Conservation (phyloP, 2,329 filamentous ascomycete genomes). For the Fusarium siculi region DNA sequence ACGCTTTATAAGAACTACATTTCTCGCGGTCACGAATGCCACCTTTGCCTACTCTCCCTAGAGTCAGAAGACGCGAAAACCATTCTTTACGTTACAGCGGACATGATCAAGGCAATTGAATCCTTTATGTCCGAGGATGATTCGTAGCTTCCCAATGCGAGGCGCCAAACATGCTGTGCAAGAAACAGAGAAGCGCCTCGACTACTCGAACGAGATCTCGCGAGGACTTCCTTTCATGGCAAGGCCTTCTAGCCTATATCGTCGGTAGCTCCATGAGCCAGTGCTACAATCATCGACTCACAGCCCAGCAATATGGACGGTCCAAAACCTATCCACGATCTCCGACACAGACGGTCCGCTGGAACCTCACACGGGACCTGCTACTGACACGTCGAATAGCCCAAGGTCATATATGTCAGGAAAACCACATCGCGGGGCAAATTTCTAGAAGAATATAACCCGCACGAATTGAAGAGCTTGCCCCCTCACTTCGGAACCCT, state of each 20-base stretch:
- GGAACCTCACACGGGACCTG: not conserved
- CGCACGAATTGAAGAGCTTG: not conserved
- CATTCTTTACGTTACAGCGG: not conserved
- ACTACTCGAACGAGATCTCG: rapidly evolving
- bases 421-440: not conserved
- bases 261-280: not conserved
- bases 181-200: not conserved
- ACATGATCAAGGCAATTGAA: rapidly evolving
- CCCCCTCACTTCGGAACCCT: not conserved
- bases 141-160: rapidly evolving
- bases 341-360: rapidly evolving
- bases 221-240: rapidly evolving
- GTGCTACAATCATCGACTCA: not conserved
- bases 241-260: not conserved
- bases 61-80: not conserved
- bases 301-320: not conserved
- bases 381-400: not conserved
- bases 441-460: not conserved
- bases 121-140: rapidly evolving
- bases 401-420: not conserved
- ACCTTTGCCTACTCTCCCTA: not conserved
- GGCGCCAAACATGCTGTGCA: rapidly evolving
- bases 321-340: not conserved
- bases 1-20: not conserved
- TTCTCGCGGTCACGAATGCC: not conserved